A percentile compares a stretch with the other conserved stretches of the same genome.
phyloP scores from a whole-genome alignment of 2,329 filamentous ascomycete species.

The Talaromyces marneffei region DNA sequence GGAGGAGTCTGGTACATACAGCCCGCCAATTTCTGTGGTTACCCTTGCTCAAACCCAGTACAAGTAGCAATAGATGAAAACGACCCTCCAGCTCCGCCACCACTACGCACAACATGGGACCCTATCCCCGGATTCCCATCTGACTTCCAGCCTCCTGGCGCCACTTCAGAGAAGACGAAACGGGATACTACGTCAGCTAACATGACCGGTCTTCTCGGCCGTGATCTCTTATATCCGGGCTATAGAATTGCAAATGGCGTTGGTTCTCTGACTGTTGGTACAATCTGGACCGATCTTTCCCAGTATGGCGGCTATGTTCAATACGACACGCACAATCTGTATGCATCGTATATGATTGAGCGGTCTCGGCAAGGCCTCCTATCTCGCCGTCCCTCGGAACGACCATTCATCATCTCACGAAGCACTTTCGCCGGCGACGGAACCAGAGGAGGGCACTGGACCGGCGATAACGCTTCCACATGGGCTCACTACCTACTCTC shows the following conservation, averaged over 20 bases:
- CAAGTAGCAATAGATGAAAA: constrained; percentile 44
- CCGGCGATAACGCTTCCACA: constrained; percentile 54
- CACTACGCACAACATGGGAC: constrained; percentile 60
- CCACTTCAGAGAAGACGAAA: not conserved
- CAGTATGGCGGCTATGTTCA: constrained; percentile 58
- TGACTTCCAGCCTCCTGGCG: constrained; percentile 55
- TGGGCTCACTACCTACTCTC: constrained; percentile 57
- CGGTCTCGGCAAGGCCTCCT: constrained; percentile 62
- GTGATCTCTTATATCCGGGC: constrained; percentile 58
- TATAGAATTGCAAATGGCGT: constrained; percentile 62
- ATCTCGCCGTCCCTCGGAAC: constrained; percentile 54
- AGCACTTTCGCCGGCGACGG: constrained; percentile 71
- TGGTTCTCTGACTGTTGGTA: constrained; percentile 48
- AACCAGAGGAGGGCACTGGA: constrained; percentile 51
- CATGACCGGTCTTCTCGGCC: constrained; percentile 50
- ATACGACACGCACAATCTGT: constrained; percentile 73
- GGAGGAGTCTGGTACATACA: too few species aligned
- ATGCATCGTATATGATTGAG: constrained; percentile 65
- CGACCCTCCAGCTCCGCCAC: constrained; percentile 54
- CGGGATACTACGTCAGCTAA: constrained; percentile 5
- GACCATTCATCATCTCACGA: constrained; percentile 68
- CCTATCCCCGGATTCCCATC: constrained; percentile 64
- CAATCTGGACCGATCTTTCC: constrained; percentile 61
- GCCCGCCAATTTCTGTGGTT: constrained; percentile 49
- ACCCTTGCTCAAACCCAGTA: constrained; percentile 50